These are phyloP conservation scores for Fusarium sp. DNA, from an alignment of 2,329 filamentous ascomycete species.

Conservation along the genomic window DNA sequence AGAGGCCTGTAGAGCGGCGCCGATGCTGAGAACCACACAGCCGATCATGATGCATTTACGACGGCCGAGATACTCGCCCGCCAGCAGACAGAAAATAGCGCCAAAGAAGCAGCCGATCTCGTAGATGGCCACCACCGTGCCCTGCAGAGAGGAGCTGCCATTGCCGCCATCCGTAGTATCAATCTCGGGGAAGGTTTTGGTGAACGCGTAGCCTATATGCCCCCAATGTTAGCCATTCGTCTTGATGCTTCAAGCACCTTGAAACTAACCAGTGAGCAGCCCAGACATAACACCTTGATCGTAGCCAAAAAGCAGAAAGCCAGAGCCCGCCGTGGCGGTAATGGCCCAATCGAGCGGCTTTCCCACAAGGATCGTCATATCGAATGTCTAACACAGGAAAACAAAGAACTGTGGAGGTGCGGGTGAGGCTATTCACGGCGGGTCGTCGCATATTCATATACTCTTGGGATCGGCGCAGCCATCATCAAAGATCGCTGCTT, in stretches of 20 bases:
- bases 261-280: conserved; percentile 46
- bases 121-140: conserved; percentile 63
- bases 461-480: conserved; percentile 13
- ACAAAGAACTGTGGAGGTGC: neutral
- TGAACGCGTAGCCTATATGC: conserved; percentile 48
- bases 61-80: conserved; percentile 63
- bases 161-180: conserved; percentile 55
- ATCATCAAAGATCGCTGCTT: conserved; percentile 9
- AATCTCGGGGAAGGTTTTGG: conserved; percentile 53
- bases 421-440: conserved; percentile 32
- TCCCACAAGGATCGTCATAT: conserved; percentile 49
- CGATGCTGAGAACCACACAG: conserved; percentile 58
- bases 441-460: conserved; percentile 40
- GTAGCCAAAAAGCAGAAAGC: conserved; percentile 56
- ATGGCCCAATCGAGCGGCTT: conserved; percentile 58
- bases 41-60: conserved; percentile 58
- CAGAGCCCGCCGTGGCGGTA: conserved; percentile 54
- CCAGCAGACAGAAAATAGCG: conserved; percentile 57
- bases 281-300: conserved; percentile 54
- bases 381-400: neutral
- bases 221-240: too few species aligned
- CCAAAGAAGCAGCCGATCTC: conserved; percentile 65
- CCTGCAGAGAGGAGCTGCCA: conserved; percentile 61
- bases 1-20: conserved; percentile 60
- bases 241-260: too few species aligned